A percentile compares a stretch with the other conserved stretches of the same genome.
Conservation (phyloP, 2,329 filamentous ascomycete species). For the Whalleya microplaca region DNA sequence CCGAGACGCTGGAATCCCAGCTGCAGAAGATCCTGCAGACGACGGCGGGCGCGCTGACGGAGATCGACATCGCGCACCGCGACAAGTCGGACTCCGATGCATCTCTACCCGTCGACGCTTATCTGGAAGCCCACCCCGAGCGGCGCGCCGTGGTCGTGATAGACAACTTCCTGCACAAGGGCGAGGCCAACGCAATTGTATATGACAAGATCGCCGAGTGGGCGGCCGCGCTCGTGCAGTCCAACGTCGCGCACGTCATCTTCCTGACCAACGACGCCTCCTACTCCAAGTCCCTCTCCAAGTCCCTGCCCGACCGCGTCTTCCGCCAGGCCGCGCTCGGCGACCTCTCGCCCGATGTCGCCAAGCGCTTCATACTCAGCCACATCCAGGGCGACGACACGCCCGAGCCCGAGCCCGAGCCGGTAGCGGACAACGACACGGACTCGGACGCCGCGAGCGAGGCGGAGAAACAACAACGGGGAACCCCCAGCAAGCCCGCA, state of each 20-base stretch:
- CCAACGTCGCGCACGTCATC: slow-evolving; percentile 90
- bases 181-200: slow-evolving; percentile 65
- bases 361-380: slow-evolving; percentile 86
- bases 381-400: slow-evolving; percentile 64
- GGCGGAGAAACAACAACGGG: too few species aligned
- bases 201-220: slow-evolving; percentile 86
- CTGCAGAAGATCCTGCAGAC: slow-evolving; percentile 88
- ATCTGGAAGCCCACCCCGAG: slow-evolving; percentile 87
- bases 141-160: slow-evolving; percentile 81
- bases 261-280: slow-evolving; percentile 91
- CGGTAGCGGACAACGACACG: slow-evolving; percentile 33
- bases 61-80: slow-evolving; percentile 72
- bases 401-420: slow-evolving; percentile 20
- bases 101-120: slow-evolving; percentile 78
- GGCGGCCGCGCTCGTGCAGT: slow-evolving; percentile 82
- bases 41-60: slow-evolving; percentile 76
- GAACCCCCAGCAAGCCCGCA: slow-evolving; percentile 30
- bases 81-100: slow-evolving; percentile 75
- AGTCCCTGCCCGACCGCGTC: slow-evolving; percentile 86
- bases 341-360: slow-evolving; percentile 83
- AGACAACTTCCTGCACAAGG: slow-evolving; percentile 89
- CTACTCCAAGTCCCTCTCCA: slow-evolving; percentile 84
- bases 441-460: slow-evolving; percentile 32
- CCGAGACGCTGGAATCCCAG: slow-evolving; percentile 88
- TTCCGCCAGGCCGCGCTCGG: slow-evolving; percentile 86